phyloP scores from a whole-genome alignment of 306 rosid genomes.

The Cicer pinnatifidum region DNA sequence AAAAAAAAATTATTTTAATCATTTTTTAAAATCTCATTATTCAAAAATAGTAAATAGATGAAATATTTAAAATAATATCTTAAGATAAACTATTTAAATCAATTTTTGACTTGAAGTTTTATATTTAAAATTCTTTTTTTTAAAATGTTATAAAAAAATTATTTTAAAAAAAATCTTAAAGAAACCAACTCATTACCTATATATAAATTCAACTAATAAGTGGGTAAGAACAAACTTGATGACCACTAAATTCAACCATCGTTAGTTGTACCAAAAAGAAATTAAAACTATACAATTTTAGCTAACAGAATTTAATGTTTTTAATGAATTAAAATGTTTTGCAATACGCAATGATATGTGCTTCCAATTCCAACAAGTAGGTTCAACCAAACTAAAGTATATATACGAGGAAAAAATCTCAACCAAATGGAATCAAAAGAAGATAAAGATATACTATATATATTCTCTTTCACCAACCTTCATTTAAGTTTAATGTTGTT shows the following conservation, averaged over 20 bases:
- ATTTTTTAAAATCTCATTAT: too few relatives aligned
- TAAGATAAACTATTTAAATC: too few relatives aligned
- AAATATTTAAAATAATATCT: too few relatives aligned
- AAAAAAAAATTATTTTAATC: too few relatives aligned
- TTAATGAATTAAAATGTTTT: neutral
- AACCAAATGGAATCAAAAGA: conserved; percentile 42
- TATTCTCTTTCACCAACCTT: conserved; percentile 47
- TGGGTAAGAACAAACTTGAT: conserved; percentile 19
- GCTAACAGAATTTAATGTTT: conserved; percentile 28
- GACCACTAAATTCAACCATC: conserved; percentile 40
- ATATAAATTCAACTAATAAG: neutral
- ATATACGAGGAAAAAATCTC: neutral
- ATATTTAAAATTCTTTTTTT: too few relatives aligned
- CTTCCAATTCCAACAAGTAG: conserved; percentile 24
- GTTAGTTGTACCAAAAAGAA: conserved; percentile 49
- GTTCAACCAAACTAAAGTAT: conserved; percentile 30
- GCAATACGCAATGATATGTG: conserved; percentile 26
- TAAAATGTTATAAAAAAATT: too few relatives aligned
- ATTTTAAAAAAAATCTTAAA: too few relatives aligned
- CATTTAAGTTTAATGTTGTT: conserved; percentile 42
- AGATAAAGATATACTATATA: conserved; percentile 30
- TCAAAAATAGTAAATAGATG: too few relatives aligned
- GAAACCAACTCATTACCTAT: too few relatives aligned
- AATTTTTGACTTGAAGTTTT: too few relatives aligned
- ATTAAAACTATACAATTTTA: neutral